phyloP scores from a whole-genome alignment of 352 stramenopile species.

The Pythium pyrilobum region DNA sequence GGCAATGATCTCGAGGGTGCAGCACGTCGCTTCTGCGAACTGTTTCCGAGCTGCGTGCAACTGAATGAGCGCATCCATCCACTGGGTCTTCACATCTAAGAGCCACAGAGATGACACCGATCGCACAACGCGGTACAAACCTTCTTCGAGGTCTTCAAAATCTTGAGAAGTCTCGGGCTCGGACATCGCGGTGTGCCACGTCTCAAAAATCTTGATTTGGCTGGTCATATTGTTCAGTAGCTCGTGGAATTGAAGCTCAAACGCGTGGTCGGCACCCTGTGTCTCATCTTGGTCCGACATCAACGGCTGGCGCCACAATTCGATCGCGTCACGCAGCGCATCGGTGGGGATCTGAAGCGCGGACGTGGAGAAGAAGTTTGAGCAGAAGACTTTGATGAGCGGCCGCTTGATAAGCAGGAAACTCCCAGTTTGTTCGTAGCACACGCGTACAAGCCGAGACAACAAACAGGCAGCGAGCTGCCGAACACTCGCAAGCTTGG shows the following conservation, averaged over 20 bases:
- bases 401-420: constrained; percentile 47
- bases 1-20: constrained; percentile 44
- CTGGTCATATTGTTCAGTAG: constrained; percentile 42
- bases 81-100: constrained; percentile 48
- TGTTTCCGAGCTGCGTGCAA: constrained; percentile 37
- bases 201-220: constrained; percentile 55
- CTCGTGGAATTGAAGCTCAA: constrained; percentile 42
- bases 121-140: constrained; percentile 32
- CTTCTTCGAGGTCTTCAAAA: constrained; percentile 68
- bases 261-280: constrained; percentile 11
- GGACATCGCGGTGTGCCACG: constrained; percentile 38
- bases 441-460: constrained; percentile 35
- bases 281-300: constrained; percentile 4
- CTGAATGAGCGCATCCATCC: constrained; percentile 51
- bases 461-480: constrained; percentile 40
- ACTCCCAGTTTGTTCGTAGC: constrained; percentile 60
- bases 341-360: constrained; percentile 23
- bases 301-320: constrained; percentile 42
- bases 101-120: constrained; percentile 57
- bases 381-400: constrained; percentile 41
- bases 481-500: constrained; percentile 23
- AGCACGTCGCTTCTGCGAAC: constrained; percentile 58
- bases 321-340: constrained; percentile 40
- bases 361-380: constrained; percentile 33
- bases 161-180: constrained; percentile 18